Evolutionary conservation across 306 rosid species (phyloP).

Genomic region (Rubus parviflorus): DNA sequence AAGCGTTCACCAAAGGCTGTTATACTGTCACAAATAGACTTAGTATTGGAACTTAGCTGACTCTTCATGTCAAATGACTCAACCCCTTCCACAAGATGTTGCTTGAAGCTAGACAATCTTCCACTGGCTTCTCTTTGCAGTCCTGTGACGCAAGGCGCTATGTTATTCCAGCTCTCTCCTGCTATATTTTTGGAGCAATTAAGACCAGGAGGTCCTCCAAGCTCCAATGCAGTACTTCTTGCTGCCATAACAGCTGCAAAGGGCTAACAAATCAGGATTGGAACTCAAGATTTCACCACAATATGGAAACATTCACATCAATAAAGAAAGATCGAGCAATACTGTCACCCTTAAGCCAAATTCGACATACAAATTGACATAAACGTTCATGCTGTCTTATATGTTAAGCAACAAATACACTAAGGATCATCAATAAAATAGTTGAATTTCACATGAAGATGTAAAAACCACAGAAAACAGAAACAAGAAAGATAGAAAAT

Average conservation of each 20-base stretch:
- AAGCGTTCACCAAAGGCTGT: slow-evolving; percentile 45
- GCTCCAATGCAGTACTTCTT: slow-evolving; percentile 44
- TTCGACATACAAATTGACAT: background rate
- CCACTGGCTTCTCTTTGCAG: slow-evolving; percentile 60
- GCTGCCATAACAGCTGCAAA: slow-evolving; percentile 59
- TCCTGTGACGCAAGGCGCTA: slow-evolving; percentile 43
- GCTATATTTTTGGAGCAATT: slow-evolving; percentile 30
- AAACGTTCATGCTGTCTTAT: background rate
- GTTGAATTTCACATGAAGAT: background rate
- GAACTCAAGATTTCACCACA: slow-evolving; percentile 13
- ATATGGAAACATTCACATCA: slow-evolving; percentile 11
- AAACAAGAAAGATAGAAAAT: background rate
- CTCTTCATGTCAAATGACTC: slow-evolving; percentile 50
- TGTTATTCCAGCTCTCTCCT: slow-evolving; percentile 42
- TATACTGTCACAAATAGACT: slow-evolving; percentile 44
- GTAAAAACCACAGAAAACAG: no score
- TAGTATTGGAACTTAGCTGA: slow-evolving; percentile 37
- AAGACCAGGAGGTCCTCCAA: slow-evolving; percentile 41
- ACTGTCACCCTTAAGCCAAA: background rate
- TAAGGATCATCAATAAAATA: background rate
- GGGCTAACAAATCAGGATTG: slow-evolving; percentile 9
- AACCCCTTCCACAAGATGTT: slow-evolving; percentile 44
- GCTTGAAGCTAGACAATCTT: slow-evolving; percentile 44
- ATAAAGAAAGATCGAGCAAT: background rate
- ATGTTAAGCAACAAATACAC: slow-evolving; percentile 16